Base-by-base conservation (phyloP, 2,329 filamentous ascomycete species). In the Trichoderma polysporum region DNA sequence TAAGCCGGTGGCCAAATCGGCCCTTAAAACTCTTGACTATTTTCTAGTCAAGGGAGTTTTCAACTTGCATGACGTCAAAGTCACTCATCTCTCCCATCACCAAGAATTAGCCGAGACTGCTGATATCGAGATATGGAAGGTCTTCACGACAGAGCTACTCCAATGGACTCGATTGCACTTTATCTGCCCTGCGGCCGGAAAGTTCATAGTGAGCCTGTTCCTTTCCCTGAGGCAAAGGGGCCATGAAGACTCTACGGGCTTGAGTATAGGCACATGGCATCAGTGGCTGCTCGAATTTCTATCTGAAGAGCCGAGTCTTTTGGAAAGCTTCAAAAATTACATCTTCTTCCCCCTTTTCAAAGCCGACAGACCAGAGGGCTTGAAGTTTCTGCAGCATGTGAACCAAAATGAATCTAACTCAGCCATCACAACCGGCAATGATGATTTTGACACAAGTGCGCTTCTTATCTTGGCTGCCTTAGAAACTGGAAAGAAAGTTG, bases 401-500 rank as follows among this genome's bases (percentile, higher is more conserved):
- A 88, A 84, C n/a, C 78, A 82, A 15, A 75, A 83, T 6, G 81
- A 80, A 62, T 77, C 82, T n/a, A 75, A 84, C 13, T 81, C 77
- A 65, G 82, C 78, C 68, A 81, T 81, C 47, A 79, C 61, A 19
- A n/a, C 35, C 25, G 78, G 78, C 52, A 79, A 75, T 37, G 77
- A 80, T 62, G 80, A 82, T 22, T 76, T 86, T 29, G 82, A 87
- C 62, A 78, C 82, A 15, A 82, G 86, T 60, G 84, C 86, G 0
- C 80, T 88, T 50, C 77, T 92, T 10, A 86, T 88, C 70, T 82
- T 93, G 49, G 84, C 89, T 52, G 85, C 88, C n/a, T 80, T 93
- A 50, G 89, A 92, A 70, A 84, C 88, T 17, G 90, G 88, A 15
- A 92, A 92, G 76, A 90, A 90, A 73, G 80, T 85, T 41, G 90